Conservation (phyloP, 352 stramenopile species). For the Globisporangium cystogenes region DNA sequence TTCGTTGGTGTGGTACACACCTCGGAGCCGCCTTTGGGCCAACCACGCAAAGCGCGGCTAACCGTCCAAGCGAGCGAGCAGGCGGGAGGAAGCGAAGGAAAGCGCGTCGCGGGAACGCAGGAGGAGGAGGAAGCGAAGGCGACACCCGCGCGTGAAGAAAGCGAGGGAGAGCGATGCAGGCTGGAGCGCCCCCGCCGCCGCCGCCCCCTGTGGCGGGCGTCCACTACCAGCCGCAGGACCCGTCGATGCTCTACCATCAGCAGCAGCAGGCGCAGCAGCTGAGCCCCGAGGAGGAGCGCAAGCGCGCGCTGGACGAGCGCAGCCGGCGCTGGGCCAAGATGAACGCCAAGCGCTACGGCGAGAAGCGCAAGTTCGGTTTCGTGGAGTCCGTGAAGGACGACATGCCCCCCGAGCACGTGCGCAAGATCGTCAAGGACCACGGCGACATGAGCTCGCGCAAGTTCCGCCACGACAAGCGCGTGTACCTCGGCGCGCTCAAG, state of each 20-base stretch:
- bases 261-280: constrained; percentile 2
- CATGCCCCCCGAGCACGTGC: constrained; percentile 95
- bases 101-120: too few relatives aligned
- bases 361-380: constrained; percentile 93
- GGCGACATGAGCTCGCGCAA: constrained; percentile 99
- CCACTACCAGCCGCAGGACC: neutral
- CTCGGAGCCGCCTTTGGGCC: too few relatives aligned
- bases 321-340: constrained; percentile 82
- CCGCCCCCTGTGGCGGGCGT: constrained; percentile 21
- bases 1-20: too few relatives aligned
- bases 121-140: neutral
- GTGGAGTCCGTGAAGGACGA: constrained; percentile 91
- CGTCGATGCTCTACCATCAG: constrained; percentile 1
- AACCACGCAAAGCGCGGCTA: constrained; percentile 1
- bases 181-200: constrained; percentile 11
- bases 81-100: neutral
- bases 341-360: constrained; percentile 93
- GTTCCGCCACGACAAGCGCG: constrained; percentile 97
- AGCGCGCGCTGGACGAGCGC: constrained; percentile 71
- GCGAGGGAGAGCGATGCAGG: constrained; percentile 1
- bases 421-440: constrained; percentile 99
- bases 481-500: constrained; percentile 99
- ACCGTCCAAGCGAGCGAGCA: neutral
- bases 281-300: constrained; percentile 45
- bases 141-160: neutral